Evolutionary conservation across 495 filamentous ascomycete genomes (phyloP).

Genomic region (Paragyromitra xinjiangensis): DNA sequence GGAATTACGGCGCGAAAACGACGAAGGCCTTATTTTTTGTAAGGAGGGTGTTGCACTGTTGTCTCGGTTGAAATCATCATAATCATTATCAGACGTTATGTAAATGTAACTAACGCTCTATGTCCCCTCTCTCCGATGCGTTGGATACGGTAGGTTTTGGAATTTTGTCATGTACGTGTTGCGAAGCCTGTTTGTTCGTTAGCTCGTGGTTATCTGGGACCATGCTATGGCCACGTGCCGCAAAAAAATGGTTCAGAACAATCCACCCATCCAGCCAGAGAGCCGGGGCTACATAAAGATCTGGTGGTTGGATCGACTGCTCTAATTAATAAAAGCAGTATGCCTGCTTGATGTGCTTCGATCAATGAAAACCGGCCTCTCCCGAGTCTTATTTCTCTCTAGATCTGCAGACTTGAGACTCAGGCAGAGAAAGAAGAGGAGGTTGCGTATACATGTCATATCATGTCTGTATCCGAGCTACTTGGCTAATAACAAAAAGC

Average conservation of each 20-base stretch:
- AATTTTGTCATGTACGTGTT: slow-evolving; percentile 48
- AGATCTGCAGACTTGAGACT: slow-evolving; percentile 45
- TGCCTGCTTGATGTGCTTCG: slow-evolving; percentile 21
- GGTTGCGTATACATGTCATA: slow-evolving; percentile 49
- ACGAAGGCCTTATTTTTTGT: slow-evolving; percentile 10
- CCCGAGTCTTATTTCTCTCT: slow-evolving; percentile 25
- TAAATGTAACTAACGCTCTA: slow-evolving; percentile 49
- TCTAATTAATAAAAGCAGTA: slow-evolving; percentile 35
- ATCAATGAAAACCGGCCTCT: slow-evolving; percentile 44
- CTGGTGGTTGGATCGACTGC: slow-evolving; percentile 43
- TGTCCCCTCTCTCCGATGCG: slow-evolving; percentile 40
- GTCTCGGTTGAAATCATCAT: slow-evolving; percentile 47
- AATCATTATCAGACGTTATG: slow-evolving; percentile 49
- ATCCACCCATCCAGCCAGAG: slow-evolving; percentile 9
- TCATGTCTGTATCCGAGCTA: slow-evolving; percentile 50
- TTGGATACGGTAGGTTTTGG: slow-evolving; percentile 49
- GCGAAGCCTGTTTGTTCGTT: slow-evolving; percentile 39
- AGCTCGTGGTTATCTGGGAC: slow-evolving; percentile 34
- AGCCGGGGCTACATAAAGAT: slow-evolving; percentile 36
- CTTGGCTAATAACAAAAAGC: slow-evolving; percentile 45
- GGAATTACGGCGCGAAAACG: slow-evolving; percentile 46
- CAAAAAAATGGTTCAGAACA: slow-evolving; percentile 26
- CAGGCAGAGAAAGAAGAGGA: slow-evolving; percentile 29
- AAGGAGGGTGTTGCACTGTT: slow-evolving; percentile 45
- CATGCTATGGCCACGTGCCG: slow-evolving; percentile 43